Evolutionary conservation across 805 yeast species (phyloP).

Genomic region (Lipomyces sp.): DNA sequence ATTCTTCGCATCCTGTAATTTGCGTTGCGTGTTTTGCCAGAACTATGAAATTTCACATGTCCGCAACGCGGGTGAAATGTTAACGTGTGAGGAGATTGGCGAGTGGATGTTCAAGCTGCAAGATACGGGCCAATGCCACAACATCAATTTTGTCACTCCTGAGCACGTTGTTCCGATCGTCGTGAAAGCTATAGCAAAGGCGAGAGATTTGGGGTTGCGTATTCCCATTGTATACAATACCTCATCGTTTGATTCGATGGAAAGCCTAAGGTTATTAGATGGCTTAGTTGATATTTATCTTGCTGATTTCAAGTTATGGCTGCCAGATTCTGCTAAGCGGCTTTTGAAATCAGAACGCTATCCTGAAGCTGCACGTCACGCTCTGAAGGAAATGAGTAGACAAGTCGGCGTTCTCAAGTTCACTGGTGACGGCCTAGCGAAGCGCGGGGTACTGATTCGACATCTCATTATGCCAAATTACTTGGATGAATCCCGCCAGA

Average conservation of each 20-base stretch:
- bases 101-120: constrained; percentile 39
- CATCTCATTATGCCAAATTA: constrained; percentile 37
- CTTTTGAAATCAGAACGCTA: constrained; percentile 31
- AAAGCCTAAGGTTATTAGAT: constrained; percentile 32
- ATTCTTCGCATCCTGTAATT: constrained; percentile 38
- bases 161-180: constrained; percentile 39
- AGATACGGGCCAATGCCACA: constrained; percentile 36
- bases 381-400: constrained; percentile 33
- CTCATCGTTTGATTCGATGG: constrained; percentile 36
- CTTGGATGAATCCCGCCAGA: constrained; percentile 27
- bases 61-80: constrained; percentile 36
- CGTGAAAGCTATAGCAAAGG: constrained; percentile 35
- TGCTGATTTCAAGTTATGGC: constrained; percentile 38
- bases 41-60: constrained; percentile 38
- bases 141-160: constrained; percentile 38
- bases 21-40: constrained; percentile 39
- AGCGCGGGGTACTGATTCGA: constrained; percentile 35
- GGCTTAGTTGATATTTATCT: constrained; percentile 38
- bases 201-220: constrained; percentile 32
- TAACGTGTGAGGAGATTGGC: constrained; percentile 35
- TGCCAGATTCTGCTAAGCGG: constrained; percentile 27
- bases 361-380: constrained; percentile 33
- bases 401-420: constrained; percentile 38
- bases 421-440: constrained; percentile 38
- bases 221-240: constrained; percentile 38